phyloP scores from a whole-genome alignment of 2,329 filamentous ascomycete genomes.

The Colletotrichum gigasporum region DNA sequence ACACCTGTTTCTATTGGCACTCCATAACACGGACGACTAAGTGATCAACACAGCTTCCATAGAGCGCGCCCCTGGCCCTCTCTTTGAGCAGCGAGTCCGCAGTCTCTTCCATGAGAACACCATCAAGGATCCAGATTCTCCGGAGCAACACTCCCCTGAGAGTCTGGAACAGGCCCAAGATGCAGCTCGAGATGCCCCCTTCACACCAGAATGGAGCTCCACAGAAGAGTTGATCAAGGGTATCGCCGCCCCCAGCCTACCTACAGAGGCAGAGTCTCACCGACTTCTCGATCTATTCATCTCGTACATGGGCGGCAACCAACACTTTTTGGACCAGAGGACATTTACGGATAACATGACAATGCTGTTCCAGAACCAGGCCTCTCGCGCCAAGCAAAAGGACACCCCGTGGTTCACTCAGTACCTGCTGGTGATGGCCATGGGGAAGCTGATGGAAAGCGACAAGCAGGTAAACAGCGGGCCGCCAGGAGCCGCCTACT shows the following conservation, averaged over 20 bases:
- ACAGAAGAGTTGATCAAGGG: constrained; percentile 27
- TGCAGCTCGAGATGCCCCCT: constrained; percentile 7
- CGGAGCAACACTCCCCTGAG: constrained; percentile 9
- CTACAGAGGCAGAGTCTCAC: constrained; percentile 34
- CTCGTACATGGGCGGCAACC: constrained; percentile 38
- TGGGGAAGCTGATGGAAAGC: constrained; percentile 39
- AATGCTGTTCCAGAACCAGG: constrained; percentile 37
- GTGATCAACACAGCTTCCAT: constrained; percentile 8
- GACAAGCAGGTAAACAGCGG: constrained; percentile 31
- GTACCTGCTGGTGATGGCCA: constrained; percentile 41
- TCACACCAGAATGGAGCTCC: constrained; percentile 26
- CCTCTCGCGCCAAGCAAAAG: constrained; percentile 31
- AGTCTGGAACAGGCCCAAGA: constrained; percentile 5
- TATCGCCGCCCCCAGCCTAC: constrained; percentile 19
- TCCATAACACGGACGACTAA: not conserved
- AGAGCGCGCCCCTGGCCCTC: constrained; percentile 21
- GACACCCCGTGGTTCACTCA: constrained; percentile 38
- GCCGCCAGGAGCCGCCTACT: constrained; percentile 37
- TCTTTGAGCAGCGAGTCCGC: constrained; percentile 19
- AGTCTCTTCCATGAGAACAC: constrained; percentile 27
- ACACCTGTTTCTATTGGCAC: not conserved
- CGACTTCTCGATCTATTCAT: constrained; percentile 36
- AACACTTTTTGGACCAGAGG: constrained; percentile 41
- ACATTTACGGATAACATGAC: constrained; percentile 37
- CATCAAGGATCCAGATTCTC: constrained; percentile 10